Percentiles rank a stretch among this genome's conserved stretches.
These are phyloP conservation scores for Podosphaera fusca DNA, from an alignment of 2,329 filamentous ascomycete genomes.

Conservation along the genomic window DNA sequence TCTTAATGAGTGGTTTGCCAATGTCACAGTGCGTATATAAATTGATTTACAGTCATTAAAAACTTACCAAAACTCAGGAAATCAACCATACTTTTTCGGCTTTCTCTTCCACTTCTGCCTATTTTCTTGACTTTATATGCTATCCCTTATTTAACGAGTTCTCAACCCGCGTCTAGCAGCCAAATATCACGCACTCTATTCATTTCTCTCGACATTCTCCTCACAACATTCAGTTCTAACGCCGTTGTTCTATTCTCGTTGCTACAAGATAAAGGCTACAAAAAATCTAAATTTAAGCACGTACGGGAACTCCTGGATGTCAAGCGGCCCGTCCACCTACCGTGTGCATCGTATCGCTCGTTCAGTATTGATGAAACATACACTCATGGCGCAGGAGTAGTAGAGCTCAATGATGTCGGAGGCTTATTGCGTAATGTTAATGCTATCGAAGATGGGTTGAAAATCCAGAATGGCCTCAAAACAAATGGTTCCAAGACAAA, in stretches of 20 bases:
- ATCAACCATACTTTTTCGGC: conserved; percentile 52
- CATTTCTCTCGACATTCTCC: conserved; percentile 72
- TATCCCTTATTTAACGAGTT: conserved; percentile 46
- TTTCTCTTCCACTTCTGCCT: conserved; percentile 59
- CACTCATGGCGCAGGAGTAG: not conserved
- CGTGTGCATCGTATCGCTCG: not conserved
- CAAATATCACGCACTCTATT: conserved; percentile 75
- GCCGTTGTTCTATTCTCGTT: conserved; percentile 77
- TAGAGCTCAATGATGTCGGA: not conserved
- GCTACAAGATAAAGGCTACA: conserved; percentile 66
- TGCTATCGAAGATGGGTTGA: not conserved
- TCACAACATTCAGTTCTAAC: conserved; percentile 73
- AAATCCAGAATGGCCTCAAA: too few relatives aligned
- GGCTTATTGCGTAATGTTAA: not conserved
- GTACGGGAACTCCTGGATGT: not conserved
- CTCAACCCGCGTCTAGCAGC: conserved; percentile 27
- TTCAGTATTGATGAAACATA: not conserved
- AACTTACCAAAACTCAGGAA: conserved; percentile 29
- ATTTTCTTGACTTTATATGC: conserved; percentile 60
- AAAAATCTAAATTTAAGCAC: conserved; percentile 55
- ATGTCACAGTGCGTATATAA: conserved; percentile 21
- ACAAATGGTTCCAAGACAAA: too few relatives aligned
- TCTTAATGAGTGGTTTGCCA: conserved; percentile 52
- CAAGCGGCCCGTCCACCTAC: not conserved
- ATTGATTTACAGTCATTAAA: not conserved